Base-by-base conservation (phyloP, 805 yeast species). In the Candida namnaoensis region DNA sequence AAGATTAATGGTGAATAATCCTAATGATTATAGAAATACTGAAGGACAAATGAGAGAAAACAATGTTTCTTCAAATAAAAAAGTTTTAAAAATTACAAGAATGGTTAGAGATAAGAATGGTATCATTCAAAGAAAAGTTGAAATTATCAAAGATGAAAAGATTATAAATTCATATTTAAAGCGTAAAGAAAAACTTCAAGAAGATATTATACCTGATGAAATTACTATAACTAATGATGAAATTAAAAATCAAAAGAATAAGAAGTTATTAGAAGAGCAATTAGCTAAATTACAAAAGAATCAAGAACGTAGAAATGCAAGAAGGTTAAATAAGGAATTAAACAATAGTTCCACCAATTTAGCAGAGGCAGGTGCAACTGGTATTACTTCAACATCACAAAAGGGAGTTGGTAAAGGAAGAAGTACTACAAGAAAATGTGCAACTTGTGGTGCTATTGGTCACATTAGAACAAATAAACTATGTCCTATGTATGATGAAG, bases 391-490 rank as follows among this genome's bases (percentile, higher is more conserved):
- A 33, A 13, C 19, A 11, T 13, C 33, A 12, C 14, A 30, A 11
- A 52, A 50, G 26, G 62, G 60, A 15, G 35, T 41, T 28, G 59
- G 59, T 1, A 61, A 62, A 37, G 57, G 60, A 2, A 66, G 62
- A 41, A 62, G 64, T 38, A 65, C 70, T 1, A 81, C 83, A 8
- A 71, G 99, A 58, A 78, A 87, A 55, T 91, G 99, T 65, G 90
- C 95, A 4, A 82, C 93, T 0, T 91, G 99, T 71, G 98, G 98
- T 23, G 93, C 91, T 11, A 72, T 85, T 47, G 99, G 98, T 0
- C 99, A 91, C 60, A 91, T 91, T 47, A 75, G 93, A 58, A 91
- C 99, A 3, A 88, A 88, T 58, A 72, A 71, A 48, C 68, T 91
- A 2, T 91, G 99, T 65, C 99, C 98, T 13, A 72, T 88, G 74